A percentile compares a stretch with the other conserved stretches of the same genome.
Evolutionary conservation across 768 basidiomycete species (phyloP).

Genomic region (Cystobasidiopsis lactophilus): DNA sequence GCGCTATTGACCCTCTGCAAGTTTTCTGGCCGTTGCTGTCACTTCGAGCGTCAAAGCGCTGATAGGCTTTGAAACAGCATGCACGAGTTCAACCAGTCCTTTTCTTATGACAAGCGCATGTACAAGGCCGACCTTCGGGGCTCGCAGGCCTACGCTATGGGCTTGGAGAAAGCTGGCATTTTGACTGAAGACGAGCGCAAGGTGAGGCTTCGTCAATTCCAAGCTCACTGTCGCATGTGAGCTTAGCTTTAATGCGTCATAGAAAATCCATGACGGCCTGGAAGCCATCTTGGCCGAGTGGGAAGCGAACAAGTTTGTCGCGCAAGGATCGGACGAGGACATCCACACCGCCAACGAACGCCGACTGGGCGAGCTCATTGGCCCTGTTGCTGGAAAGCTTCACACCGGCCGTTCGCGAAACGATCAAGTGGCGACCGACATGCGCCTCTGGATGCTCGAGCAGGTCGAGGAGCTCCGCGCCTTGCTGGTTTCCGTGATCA

Average conservation of each 20-base stretch:
- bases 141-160: conserved; percentile 88
- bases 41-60: neutral
- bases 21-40: conserved; percentile 17
- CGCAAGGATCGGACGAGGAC: conserved; percentile 73
- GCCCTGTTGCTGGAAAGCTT: conserved; percentile 65
- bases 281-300: conserved; percentile 60
- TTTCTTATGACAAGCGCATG: conserved; percentile 88
- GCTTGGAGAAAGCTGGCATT: conserved; percentile 56
- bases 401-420: conserved; percentile 94
- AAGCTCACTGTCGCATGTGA: neutral
- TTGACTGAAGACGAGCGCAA: conserved; percentile 51
- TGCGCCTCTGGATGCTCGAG: conserved; percentile 83
- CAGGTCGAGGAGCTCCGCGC: conserved; percentile 45
- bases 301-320: conserved; percentile 53
- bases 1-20: conserved; percentile 67
- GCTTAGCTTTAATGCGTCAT: neutral
- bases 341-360: conserved; percentile 98
- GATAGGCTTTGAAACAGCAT: conserved; percentile 35
- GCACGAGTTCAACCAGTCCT: conserved; percentile 92
- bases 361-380: conserved; percentile 75
- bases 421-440: conserved; percentile 95
- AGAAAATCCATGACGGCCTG: conserved; percentile 46
- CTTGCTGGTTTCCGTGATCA: conserved; percentile 53
- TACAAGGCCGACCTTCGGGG: conserved; percentile 73
- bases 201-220: conserved; percentile 1